Base-by-base conservation (phyloP, 2,329 filamentous ascomycete genomes). In the Bipolaris gigantea region DNA sequence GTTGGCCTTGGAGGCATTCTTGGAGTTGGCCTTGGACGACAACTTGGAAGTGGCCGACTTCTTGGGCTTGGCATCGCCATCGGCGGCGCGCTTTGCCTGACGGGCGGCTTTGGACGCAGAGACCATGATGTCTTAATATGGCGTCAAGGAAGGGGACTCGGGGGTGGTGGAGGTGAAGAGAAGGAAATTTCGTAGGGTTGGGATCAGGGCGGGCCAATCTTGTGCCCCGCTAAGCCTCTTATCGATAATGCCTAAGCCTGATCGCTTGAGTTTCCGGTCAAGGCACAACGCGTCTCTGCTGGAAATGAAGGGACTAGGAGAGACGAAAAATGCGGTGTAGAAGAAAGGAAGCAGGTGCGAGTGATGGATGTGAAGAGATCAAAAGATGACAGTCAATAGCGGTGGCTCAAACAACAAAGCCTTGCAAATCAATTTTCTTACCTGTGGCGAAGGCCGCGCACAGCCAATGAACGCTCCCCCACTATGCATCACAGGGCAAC, bases 41-140 rank as follows among this genome's bases (percentile, higher is more conserved):
- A 86, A 81, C 79, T 88, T 89, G 49, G 85, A 87, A 66, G 87
- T 84, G 61, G 86, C 83, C 19, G 88, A 88, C 84, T 93, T 84
- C 75, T 82, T 92, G 80, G 90, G 88, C 73, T 84, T 84, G 75
- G 88, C 89, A 45, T 89, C 82, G 57, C 49, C 50, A 18, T 59
- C 58, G 54, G 82, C 82, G 70, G 77, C 84, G 73, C 82, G 82
- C 80, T 87, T 87, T 64, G 85, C 85, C 76, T 86, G 74, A 73
- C 85, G 84, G 72, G 85, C 85, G 66, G 85, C 85, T 77, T 88
- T 88, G 57, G 85, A 87, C 71, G 85, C 84, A 70, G 85, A 87
- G 64, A 87, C 84, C 85, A 87, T 87, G 64, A 59, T 79, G 69
- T 50, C 44, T 36, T 59, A 40, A 40, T 48, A 53, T 57, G 40